Base-by-base conservation (phyloP, 805 yeast genomes). In the Barnettozyma populi region DNA sequence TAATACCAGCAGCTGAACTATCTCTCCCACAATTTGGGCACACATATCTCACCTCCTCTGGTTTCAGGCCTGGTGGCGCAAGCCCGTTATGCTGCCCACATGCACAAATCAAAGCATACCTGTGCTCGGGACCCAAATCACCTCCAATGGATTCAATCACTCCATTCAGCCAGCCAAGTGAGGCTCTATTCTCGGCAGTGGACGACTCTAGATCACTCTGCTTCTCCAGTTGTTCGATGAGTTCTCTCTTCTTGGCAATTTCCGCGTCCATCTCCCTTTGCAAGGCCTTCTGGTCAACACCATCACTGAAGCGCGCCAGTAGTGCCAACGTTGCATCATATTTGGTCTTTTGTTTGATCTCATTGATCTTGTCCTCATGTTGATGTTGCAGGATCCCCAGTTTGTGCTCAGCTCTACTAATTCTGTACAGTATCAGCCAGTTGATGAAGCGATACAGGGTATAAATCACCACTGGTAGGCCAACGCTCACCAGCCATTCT, bases 71-170 rank as follows among this genome's bases (percentile, higher is more conserved):
- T 2, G 86, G 89, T 4, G 89, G 86, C 0, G 95, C 95, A 40
- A 87, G 71, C 1, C 96, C 96, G 59, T 88, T 87, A 64, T 87
- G 95, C 16, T 71, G 71, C 20, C 64, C 68, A 59, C 96, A 87
- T n/a, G 71, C 66, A 18, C 96, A 87, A 14, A 87, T 84, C 54
- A 87, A 70, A 0, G 95, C 95, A 60, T 73, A 84, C 39, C 95
- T 65, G 49, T 69, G 68, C 39, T 78, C 78, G 0, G 84, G 73
- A 41, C 79, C 70, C 41, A 76, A 64, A 57, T 85, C 92, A 19
- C 90, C 92, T 4, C 78, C 63, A 8, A 80, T 53, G 7, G 66
- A 38, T 37, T 73, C 75, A 24, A 75, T 54, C 1, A 75, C 41
- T 40, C 70, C 48, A 52, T 76, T 75, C 55, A 69, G 58, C 74